Base-by-base conservation (phyloP, 805 yeast genomes). In the Zygotorulaspora danielsina region DNA sequence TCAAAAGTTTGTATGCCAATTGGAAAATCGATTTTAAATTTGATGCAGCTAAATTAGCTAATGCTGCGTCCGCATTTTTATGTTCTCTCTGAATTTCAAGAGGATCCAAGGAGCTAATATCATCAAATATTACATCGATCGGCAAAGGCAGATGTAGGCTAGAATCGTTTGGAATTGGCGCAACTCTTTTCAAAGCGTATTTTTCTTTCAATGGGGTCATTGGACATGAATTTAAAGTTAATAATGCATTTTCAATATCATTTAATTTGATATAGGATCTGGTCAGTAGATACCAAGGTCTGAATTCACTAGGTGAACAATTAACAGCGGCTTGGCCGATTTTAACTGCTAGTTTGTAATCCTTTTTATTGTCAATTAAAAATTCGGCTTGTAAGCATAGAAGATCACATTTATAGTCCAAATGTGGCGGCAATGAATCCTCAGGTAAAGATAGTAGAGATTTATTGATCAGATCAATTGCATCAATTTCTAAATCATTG, bases 181-280 rank as follows among this genome's bases (percentile, higher is more conserved):
- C 75, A 4, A 80, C 71, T 52, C 93, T 67, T 55, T 73, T 76
- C 50, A 82, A 69, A 16, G 71, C 67, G 56, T 69, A 83, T 46
- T 75, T 75, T 50, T 84, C 93, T 54, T 78, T 80, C 53, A 79
- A 77, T 8, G 83, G 75, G 1, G 67, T 52, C 87, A 84, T 82
- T 17, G 94, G 94, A 54, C 89, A 82, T 11, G 90, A 79, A 53
- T 84, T 84, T 48, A 84, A 67, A 1, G 88, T 76, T 41, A 83
- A 63, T 38, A 84, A 66, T 1, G 93, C 84, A 49, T 81, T 75
- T 55, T 83, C 89, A 56, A 77, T 76, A 59, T 82, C 81, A 19
- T 78, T 78, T 36, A 76, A 56, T 32, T 72, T 71, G 27, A 83
- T 75, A 58, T 84, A 83, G 1, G 77, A 73, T 49, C 72, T 71